Percentiles rank a stretch among this genome's conserved stretches.
These are phyloP conservation scores for Vitellaria paradoxa DNA, from an alignment of 179 eudicot genomes.

Conservation along the genomic window DNA sequence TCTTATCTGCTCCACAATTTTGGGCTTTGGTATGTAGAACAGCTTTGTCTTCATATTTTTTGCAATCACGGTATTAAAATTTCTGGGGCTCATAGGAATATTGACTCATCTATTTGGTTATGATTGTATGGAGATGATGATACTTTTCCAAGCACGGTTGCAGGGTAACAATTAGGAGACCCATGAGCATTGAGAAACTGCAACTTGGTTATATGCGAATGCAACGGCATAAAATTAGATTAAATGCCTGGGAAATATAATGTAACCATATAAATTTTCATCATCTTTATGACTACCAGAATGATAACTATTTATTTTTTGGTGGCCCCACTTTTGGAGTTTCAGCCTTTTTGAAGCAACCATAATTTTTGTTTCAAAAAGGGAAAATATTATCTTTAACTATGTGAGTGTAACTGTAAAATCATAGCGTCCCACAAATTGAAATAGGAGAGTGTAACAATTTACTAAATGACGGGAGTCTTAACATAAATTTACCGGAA, in stretches of 20 bases:
- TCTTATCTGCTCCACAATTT: constrained; percentile 62
- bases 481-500: neutral
- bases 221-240: neutral
- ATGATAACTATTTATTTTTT: neutral
- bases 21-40: constrained; percentile 71
- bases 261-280: neutral
- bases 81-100: neutral
- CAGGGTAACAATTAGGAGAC: neutral
- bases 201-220: neutral
- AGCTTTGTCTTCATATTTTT: neutral
- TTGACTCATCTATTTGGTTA: neutral
- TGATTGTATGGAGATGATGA: neutral
- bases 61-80: neutral
- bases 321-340: neutral
- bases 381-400: neutral
- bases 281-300: neutral
- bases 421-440: neutral
- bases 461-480: neutral
- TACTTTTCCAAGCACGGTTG: neutral
- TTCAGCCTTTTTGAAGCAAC: neutral
- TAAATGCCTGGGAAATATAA: neutral
- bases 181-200: neutral
- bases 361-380: neutral
- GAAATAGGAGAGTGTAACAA: neutral
- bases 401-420: neutral